Conservation (phyloP, 2,329 filamentous ascomycete species). For the Diaporthe caulivora region DNA sequence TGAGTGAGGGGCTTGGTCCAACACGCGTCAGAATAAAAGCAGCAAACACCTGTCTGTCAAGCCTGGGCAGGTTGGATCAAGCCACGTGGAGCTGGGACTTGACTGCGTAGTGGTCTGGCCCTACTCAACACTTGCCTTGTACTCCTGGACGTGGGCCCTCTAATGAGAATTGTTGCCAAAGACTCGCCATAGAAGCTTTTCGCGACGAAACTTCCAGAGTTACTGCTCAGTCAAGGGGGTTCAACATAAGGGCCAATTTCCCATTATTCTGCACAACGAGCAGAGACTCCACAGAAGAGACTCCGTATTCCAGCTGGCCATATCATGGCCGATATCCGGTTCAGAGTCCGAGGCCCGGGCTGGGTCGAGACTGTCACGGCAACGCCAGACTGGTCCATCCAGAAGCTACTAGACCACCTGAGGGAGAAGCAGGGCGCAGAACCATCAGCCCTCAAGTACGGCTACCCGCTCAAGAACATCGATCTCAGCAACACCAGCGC, state of each 20-base stretch:
- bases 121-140: slow-evolving; percentile 17
- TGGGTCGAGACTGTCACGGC: slow-evolving; percentile 80
- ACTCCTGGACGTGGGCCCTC: slow-evolving; percentile 1
- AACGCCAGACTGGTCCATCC: slow-evolving; percentile 75
- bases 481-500: slow-evolving; percentile 65
- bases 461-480: slow-evolving; percentile 82
- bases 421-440: slow-evolving; percentile 73
- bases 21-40: not conserved
- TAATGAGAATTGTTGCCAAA: not conserved
- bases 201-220: not conserved
- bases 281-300: not conserved
- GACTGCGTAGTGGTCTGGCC: not conserved
- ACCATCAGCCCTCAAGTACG: slow-evolving; percentile 83
- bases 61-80: not conserved
- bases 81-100: not conserved
- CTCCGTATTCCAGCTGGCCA: not conserved
- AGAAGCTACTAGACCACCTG: slow-evolving; percentile 71
- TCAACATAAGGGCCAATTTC: not conserved
- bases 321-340: slow-evolving; percentile 66
- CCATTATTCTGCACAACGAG: not conserved
- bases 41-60: not conserved
- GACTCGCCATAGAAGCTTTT: not conserved
- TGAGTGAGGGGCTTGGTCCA: too few species aligned
- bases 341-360: slow-evolving; percentile 80
- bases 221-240: not conserved